These are phyloP conservation scores for Fusarium miscanthi DNA, from an alignment of 2,329 filamentous ascomycete species.

Conservation along the genomic window DNA sequence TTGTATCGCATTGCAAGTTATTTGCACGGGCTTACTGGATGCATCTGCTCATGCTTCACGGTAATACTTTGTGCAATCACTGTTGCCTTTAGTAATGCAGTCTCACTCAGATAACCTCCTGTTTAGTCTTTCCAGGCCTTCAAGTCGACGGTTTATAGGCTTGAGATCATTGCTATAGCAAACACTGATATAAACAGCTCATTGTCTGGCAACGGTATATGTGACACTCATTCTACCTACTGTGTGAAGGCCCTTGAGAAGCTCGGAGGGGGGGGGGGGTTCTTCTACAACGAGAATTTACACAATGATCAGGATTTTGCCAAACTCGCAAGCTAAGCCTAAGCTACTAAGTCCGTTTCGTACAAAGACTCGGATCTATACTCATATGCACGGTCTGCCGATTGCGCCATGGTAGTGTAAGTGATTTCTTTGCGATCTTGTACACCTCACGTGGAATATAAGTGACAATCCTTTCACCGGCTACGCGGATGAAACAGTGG, in stretches of 20 bases:
- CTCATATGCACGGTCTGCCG: neutral
- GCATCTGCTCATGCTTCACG: neutral
- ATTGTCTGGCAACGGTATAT: no score
- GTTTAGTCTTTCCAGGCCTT: neutral
- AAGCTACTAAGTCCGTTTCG: neutral
- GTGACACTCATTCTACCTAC: neutral
- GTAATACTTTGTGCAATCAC: constrained; percentile 4
- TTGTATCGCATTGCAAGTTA: constrained; percentile 1
- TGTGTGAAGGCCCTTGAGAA: neutral
- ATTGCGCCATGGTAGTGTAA: neutral
- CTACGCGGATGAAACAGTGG: neutral
- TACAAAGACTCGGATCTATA: neutral
- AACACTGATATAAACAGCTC: neutral
- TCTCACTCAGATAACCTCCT: neutral
- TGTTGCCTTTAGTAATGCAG: constrained; percentile 1
- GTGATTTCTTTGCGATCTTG: neutral
- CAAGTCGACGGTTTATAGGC: neutral
- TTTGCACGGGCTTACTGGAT: neutral
- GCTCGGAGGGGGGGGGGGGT: constrained; percentile 16
- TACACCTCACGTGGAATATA: neutral
- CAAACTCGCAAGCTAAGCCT: neutral
- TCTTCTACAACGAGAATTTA: constrained; percentile 37
- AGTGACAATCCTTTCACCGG: neutral
- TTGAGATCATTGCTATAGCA: neutral
- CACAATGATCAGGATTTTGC: constrained; percentile 32